Conservation (phyloP, 163 green algal species). For the Coccomyxa subellipsoidea region DNA sequence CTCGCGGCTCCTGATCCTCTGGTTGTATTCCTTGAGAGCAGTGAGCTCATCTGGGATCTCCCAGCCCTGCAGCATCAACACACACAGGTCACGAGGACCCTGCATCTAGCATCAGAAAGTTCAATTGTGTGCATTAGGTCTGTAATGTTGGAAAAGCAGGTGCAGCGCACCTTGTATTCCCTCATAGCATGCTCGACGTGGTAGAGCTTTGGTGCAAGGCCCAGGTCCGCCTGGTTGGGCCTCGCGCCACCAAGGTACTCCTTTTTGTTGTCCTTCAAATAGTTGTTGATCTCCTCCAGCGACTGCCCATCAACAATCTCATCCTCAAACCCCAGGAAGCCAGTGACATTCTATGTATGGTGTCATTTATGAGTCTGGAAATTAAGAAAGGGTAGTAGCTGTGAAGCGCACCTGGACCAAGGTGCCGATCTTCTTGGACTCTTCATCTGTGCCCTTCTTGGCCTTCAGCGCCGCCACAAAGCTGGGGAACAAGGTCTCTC, state of each 20-base stretch:
- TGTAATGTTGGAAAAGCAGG: neutral
- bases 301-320: slow-evolving; percentile 9
- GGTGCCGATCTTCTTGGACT: neutral
- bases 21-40: slow-evolving; percentile 36
- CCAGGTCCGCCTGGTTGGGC: slow-evolving; percentile 53
- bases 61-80: slow-evolving; percentile 22
- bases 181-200: slow-evolving; percentile 58
- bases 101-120: no score
- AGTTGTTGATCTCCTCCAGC: slow-evolving; percentile 23
- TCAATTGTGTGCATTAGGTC: neutral
- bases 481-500: slow-evolving; percentile 50
- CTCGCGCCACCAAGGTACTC: slow-evolving; percentile 52
- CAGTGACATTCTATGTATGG: no score
- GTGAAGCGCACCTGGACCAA: neutral
- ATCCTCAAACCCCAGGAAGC: no score
- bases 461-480: slow-evolving; percentile 48
- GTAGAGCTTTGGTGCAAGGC: slow-evolving; percentile 73
- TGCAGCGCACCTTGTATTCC: slow-evolving; percentile 55
- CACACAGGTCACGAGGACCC: neutral
- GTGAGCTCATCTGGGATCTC: slow-evolving; percentile 35
- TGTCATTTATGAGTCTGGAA: no score
- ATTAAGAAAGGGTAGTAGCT: no score
- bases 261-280: slow-evolving; percentile 28
- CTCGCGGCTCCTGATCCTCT: slow-evolving; percentile 25
- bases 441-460: slow-evolving; percentile 19